A percentile compares a stretch with the other conserved stretches of the same genome.
These are phyloP conservation scores for Phyllosticta capitalensis DNA, from an alignment of 2,329 filamentous ascomycete genomes.

Conservation along the genomic window DNA sequence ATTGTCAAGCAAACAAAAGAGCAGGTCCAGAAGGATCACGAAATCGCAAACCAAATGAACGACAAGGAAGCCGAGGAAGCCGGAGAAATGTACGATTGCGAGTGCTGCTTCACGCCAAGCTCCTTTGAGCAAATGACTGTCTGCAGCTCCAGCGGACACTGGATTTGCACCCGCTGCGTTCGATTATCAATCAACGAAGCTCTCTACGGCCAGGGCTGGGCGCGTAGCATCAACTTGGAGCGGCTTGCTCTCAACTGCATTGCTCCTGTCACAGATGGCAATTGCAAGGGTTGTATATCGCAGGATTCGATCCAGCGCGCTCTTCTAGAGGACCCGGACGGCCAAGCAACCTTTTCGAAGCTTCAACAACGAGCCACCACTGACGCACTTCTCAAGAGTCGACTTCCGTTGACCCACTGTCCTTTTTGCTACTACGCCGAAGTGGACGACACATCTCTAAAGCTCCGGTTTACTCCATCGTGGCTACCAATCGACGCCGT, in stretches of 20 bases:
- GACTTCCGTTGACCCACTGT: slow-evolving; percentile 69
- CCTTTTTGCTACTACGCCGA: slow-evolving; percentile 91
- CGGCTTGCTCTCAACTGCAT: slow-evolving; percentile 72
- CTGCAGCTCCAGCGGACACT: slow-evolving; percentile 60
- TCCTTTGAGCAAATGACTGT: slow-evolving; percentile 65
- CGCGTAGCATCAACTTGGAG: slow-evolving; percentile 63
- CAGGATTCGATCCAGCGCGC: slow-evolving; percentile 61
- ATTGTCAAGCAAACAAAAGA: slow-evolving; percentile 30
- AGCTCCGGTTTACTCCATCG: neutral
- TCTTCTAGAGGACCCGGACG: slow-evolving; percentile 59
- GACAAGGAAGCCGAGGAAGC: slow-evolving; percentile 39
- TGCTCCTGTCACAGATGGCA: slow-evolving; percentile 53
- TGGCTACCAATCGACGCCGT: slow-evolving; percentile 20
- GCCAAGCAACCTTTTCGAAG: slow-evolving; percentile 60
- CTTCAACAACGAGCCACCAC: slow-evolving; percentile 72
- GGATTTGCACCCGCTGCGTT: slow-evolving; percentile 75
- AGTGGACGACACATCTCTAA: slow-evolving; percentile 47
- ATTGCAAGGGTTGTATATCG: slow-evolving; percentile 64
- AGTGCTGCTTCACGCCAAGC: slow-evolving; percentile 64
- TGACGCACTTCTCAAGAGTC: slow-evolving; percentile 63
- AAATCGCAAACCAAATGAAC: slow-evolving; percentile 37
- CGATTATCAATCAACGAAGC: slow-evolving; percentile 75
- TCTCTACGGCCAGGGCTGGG: slow-evolving; percentile 88
- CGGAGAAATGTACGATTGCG: slow-evolving; percentile 54
- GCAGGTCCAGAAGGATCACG: slow-evolving; percentile 30